Base-by-base conservation (phyloP, 2,329 filamentous ascomycete species). In the Fusarium bactridioides region DNA sequence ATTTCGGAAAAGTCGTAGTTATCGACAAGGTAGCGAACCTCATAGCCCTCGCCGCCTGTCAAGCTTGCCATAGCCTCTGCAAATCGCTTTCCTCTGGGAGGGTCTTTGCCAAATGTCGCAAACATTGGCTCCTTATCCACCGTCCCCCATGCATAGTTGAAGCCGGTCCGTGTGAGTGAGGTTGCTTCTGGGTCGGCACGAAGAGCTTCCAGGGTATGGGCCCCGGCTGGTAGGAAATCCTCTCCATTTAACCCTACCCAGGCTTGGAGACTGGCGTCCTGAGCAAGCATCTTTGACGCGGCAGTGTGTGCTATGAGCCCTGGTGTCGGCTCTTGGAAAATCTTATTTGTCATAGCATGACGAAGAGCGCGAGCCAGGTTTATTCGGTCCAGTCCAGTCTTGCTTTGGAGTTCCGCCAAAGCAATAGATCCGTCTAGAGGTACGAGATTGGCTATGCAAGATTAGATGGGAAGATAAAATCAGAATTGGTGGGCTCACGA, bases 241-340 rank as follows among this genome's bases (percentile, higher is more conserved):
- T 89, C 86, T 10, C 82, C 79, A 71, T 88, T 88, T 78, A 88
- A 87, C 21, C 85, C 84, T 8, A 89, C 81, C 86, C 88, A 90
- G 69, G 86, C 85, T 58, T 84, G 82, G 62, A 90, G 82, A 29
- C 79, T 76, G 5, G 76, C 70, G 73, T 89, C 85, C 61, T 86
- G 82, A 18, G 84, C 85, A 2, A 91, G 82, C 5, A 86, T 77
- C 8, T 83, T 83, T 4, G 88, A 90, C 4, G 84, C 83, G 3
- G 86, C 85, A 4, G 87, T 89, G 76, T 91, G 89, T 13, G 84
- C 85, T 66, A 91, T 84, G 5, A 83, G 68, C 3, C 86, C 85
- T 0, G 86, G 84, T 10, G 78, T 77, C 2, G 85, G 83, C 72
- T 91, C 88, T 47, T 80, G 76, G 78, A 91, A 90, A 64, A 91